phyloP scores from a whole-genome alignment of 805 yeast species.

The Monosporozyma servazzii region DNA sequence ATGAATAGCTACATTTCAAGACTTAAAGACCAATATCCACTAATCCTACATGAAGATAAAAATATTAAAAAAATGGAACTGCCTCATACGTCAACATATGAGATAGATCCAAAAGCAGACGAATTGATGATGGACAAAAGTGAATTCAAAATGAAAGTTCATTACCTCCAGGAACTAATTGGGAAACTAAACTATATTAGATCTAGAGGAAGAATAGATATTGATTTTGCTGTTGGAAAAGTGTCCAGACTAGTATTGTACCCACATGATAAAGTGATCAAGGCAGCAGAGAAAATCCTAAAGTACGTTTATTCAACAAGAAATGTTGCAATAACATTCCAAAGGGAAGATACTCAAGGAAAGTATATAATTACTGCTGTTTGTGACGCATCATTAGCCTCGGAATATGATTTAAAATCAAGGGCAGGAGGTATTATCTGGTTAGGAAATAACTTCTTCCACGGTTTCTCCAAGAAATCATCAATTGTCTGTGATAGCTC shows the following conservation, averaged over 20 bases:
- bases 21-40: background rate
- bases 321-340: background rate
- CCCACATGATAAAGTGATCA: slow-evolving; percentile 1
- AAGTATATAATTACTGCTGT: background rate
- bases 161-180: slow-evolving; percentile 1
- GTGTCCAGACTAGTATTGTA: background rate
- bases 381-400: slow-evolving; percentile 1
- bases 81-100: background rate
- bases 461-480: background rate
- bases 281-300: background rate
- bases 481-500: background rate
- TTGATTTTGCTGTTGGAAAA: slow-evolving; percentile 3
- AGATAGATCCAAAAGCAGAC: background rate
- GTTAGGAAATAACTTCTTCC: background rate
- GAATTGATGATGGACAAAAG: background rate
- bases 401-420: slow-evolving; percentile 1
- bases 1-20: background rate
- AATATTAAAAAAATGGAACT: background rate
- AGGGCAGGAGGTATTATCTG: slow-evolving; percentile 1
- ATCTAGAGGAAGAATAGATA: slow-evolving; percentile 3
- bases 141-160: background rate
- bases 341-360: background rate
- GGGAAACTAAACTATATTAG: slow-evolving; percentile 4
- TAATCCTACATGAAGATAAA: background rate
- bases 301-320: background rate